Evolutionary conservation across 495 filamentous ascomycete genomes (phyloP), one percentile per base, ranked within the genome.

Genomic region (Aspergillus carlsbadensis): DNA sequence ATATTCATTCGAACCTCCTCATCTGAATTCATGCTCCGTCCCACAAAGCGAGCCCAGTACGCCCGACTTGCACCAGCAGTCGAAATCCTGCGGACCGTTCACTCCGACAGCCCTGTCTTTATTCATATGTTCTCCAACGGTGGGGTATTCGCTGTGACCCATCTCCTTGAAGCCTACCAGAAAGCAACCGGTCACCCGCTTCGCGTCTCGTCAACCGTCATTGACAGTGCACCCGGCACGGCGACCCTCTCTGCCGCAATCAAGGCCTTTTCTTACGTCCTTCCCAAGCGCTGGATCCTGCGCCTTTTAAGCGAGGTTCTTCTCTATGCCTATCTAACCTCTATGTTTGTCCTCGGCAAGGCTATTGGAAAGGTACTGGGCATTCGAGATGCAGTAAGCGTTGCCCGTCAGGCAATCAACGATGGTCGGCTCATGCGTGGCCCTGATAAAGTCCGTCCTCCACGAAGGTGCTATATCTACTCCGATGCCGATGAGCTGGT

Each of bases 101-200:
- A 54, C 36, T 58, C 64, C 29, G 62, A 65, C 3, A 63, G 56
- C 18, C 66, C 69, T 18, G 68, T 73, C 11, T 70, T 67, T 37
- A 55, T 77, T 36, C 75, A 78, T 57, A 57, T 75, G 18, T 78
- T 78, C 65, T 77, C 74, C 11, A 78, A 78, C 43, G 75, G 75
- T 20, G 75, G 75, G 11, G 37, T 74, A 29, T 69, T 66, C 18
- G 60, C 64, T 7, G 65, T 64, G 0, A 61, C 63, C 6, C 56
- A 75, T 40, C 40, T 77, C 31, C 62, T 78, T 6, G 58, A 63
- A 21, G 58, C 67, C 14, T 78, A 74, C 43, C 63, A 61, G 13
- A 37, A 60, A 10, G 60, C 61, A 1, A 70, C 70, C 0, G 75
- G 75, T 0, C 54, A 56, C 0, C 46, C 72, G 6, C 48, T 77